These are phyloP conservation scores for Komagataella pseudopastoris DNA, from an alignment of 805 yeast species.

Conservation along the genomic window DNA sequence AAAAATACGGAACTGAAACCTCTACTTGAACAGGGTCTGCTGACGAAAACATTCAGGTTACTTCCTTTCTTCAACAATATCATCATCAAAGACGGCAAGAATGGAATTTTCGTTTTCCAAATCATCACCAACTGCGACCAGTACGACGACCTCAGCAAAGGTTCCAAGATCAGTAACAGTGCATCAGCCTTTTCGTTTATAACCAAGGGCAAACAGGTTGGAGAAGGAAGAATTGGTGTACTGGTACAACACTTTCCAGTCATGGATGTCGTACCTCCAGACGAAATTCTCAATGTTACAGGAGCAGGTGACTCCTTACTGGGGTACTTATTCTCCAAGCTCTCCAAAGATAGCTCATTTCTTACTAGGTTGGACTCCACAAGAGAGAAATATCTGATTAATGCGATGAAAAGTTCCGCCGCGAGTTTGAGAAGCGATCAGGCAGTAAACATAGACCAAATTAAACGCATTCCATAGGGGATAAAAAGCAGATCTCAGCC, in stretches of 20 bases:
- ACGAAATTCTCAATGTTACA: conserved; percentile 48
- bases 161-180: conserved; percentile 1
- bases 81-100: conserved; percentile 50
- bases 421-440: neutral
- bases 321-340: conserved; percentile 43
- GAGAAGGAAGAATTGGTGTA: conserved; percentile 27
- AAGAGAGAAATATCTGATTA: neutral
- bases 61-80: conserved; percentile 62
- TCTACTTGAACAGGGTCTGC: conserved; percentile 26
- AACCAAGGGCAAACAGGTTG: conserved; percentile 11
- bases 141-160: neutral
- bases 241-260: conserved; percentile 50
- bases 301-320: conserved; percentile 84
- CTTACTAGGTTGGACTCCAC: neutral
- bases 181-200: conserved; percentile 8
- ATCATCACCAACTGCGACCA: conserved; percentile 14
- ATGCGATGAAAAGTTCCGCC: neutral
- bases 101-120: conserved; percentile 42
- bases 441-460: neutral
- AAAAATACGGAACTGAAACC: conserved; percentile 9
- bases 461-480: neutral
- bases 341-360: conserved; percentile 10
- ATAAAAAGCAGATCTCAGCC: too few relatives aligned
- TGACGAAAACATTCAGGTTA: conserved; percentile 60
- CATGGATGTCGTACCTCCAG: conserved; percentile 18